phyloP scores from a whole-genome alignment of 768 basidiomycete genomes.

The Suillus bovinus region DNA sequence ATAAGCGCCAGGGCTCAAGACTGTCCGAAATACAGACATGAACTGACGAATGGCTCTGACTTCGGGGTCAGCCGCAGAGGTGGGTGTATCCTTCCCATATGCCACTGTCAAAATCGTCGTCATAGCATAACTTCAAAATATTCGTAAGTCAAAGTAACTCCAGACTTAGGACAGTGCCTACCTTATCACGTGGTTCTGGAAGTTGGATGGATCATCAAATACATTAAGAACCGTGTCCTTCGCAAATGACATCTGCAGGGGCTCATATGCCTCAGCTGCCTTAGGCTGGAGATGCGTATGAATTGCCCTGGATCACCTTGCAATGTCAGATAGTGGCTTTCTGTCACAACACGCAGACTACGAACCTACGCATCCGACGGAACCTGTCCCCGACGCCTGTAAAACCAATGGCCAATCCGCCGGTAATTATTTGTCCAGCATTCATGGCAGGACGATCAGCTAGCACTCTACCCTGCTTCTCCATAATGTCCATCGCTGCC shows the following conservation, averaged over 20 bases:
- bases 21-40: not conserved
- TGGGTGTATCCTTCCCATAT: not conserved
- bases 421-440: not conserved
- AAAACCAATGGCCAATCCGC: not conserved
- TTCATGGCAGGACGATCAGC: not conserved
- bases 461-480: not conserved
- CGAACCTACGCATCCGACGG: conserved; percentile 1
- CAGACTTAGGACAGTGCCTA: not conserved
- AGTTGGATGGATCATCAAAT: not conserved
- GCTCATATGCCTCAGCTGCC: not conserved
- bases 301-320: not conserved
- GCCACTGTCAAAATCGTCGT: conserved; percentile 2
- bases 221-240: not conserved
- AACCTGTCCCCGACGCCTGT: not conserved
- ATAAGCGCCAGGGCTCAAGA: not conserved
- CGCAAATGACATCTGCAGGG: not conserved
- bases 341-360: not conserved
- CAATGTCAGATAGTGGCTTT: not conserved
- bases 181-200: not conserved
- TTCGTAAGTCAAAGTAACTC: not conserved
- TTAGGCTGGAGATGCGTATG: not conserved
- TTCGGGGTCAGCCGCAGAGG: not conserved
- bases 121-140: not conserved
- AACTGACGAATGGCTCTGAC: not conserved
- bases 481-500: not conserved